These are phyloP conservation scores for Bremia lactucae DNA, from an alignment of 352 stramenopile genomes.

Conservation along the genomic window DNA sequence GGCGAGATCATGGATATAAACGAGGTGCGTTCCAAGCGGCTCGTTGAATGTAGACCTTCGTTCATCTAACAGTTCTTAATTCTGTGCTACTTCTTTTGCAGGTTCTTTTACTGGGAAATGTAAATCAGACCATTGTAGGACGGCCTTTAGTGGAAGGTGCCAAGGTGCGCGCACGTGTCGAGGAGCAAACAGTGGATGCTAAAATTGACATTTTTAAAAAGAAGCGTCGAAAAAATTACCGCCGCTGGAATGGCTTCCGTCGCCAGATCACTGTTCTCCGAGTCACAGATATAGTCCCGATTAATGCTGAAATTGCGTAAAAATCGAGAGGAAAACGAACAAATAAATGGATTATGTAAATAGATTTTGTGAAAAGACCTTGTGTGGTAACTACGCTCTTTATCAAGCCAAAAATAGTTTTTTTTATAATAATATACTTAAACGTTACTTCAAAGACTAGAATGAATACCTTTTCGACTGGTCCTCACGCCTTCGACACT, in stretches of 20 bases:
- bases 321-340: conserved; percentile 1
- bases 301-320: conserved; percentile 22
- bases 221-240: conserved; percentile 86
- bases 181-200: conserved; percentile 80
- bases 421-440: too few species aligned
- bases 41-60: too few species aligned
- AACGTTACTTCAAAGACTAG: too few species aligned
- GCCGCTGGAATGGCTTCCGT: conserved; percentile 81
- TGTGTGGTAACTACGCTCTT: too few species aligned
- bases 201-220: conserved; percentile 89
- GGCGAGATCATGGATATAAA: conserved; percentile 75
- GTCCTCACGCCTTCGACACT: conserved; percentile 1
- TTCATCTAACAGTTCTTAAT: background rate
- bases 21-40: conserved; percentile 41
- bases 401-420: too few species aligned
- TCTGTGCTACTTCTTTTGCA: conserved; percentile 4
- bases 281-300: conserved; percentile 67
- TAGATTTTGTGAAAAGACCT: too few species aligned
- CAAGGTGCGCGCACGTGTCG: conserved; percentile 65
- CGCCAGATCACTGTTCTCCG: conserved; percentile 77
- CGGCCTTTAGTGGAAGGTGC: conserved; percentile 57
- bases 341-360: too few species aligned
- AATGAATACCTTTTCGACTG: too few species aligned
- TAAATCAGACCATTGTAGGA: conserved; percentile 79
- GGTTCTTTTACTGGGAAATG: conserved; percentile 71